Evolutionary conservation across 2,329 filamentous ascomycete species (phyloP), one percentile per base, ranked within the genome.

Genomic region (Aspergillus persii): DNA sequence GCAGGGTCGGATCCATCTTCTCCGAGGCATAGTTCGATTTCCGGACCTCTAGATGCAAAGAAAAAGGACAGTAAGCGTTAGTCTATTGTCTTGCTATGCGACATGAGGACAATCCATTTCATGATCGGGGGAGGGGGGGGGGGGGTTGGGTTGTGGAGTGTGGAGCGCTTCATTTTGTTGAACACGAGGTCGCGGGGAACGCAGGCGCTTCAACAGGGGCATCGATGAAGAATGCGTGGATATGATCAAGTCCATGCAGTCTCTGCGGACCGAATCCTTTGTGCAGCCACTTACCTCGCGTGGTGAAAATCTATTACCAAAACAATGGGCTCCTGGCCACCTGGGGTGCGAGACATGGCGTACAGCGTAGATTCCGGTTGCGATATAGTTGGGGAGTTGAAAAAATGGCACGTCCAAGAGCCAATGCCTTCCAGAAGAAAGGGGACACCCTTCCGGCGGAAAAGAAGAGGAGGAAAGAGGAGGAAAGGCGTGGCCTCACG

Each of bases 11-110:
- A 81, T 56, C 87, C 90, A 67, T 93, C 87, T 23, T 88, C 79
- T 62, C 92, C 92, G 72, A 96, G 91, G 90, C 94, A 98, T 69
- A 84, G 85, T 80, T 98, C 93, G 58, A 98, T 90, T 79, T 99
- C 95, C 33, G 95, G 95, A 8, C 95, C 95, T 73, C 87, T 87
- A 65, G 30, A 58, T 18, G 7, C 46, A 27, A 36, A 47, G 51
- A 46, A 50, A 31, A 44, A 3, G 31, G 18, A 41, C 36, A 12
- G 6, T 41, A n/a, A 3, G 12, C 12, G 18, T 56, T 50, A 56
- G 54, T 47, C 54, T 12, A n/a, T 15, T 8, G 2, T 46, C 44
- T 23, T 4, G 18, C 26, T 23, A 9, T 12, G 44, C 44, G 44
- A 47, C 44, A 8, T 18, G 18, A 41, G 36, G 36, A 41, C 36